A percentile compares a stretch with the other conserved stretches of the same genome.
Evolutionary conservation across 495 filamentous ascomycete genomes (phyloP).

Genomic region (Echria macrotheca): DNA sequence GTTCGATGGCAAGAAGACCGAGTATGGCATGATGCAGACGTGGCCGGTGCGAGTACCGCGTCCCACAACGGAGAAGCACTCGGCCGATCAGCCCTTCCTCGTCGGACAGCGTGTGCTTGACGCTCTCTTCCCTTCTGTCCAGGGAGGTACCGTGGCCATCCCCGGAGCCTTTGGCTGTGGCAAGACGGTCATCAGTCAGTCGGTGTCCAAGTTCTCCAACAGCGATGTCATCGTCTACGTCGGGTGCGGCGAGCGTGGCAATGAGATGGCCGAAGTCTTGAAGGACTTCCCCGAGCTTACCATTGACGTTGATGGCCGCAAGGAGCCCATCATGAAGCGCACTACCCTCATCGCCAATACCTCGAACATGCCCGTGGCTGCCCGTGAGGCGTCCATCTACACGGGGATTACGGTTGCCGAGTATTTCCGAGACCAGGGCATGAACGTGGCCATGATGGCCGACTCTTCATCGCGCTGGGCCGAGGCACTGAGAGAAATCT

Average conservation of each 20-base stretch:
- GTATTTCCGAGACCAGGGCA: slow-evolving; percentile 98
- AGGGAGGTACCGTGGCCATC: slow-evolving; percentile 96
- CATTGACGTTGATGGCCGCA: slow-evolving; percentile 83
- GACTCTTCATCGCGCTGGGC: slow-evolving; percentile 98
- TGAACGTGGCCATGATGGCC: slow-evolving; percentile 99
- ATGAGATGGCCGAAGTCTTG: slow-evolving; percentile 99
- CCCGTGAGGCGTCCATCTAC: slow-evolving; percentile 98
- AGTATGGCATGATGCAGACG: slow-evolving; percentile 94
- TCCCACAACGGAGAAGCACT: slow-evolving; percentile 82
- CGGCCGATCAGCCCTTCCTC: slow-evolving; percentile 82
- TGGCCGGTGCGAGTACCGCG: slow-evolving; percentile 98
- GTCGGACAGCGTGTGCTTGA: slow-evolving; percentile 96
- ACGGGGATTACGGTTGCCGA: slow-evolving; percentile 97
- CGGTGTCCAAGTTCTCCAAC: slow-evolving; percentile 99
- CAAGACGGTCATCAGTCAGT: slow-evolving; percentile 98
- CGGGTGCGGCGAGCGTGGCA: slow-evolving; percentile 95
- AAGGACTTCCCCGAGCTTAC: slow-evolving; percentile 98
- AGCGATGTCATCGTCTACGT: slow-evolving; percentile 99
- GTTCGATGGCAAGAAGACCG: slow-evolving; percentile 91
- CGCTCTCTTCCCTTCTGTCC: slow-evolving; percentile 94
- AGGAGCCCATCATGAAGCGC: slow-evolving; percentile 99
- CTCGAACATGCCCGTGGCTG: slow-evolving; percentile 99
- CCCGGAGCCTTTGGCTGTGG: slow-evolving; percentile 98
- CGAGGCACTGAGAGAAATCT: slow-evolving; percentile 97
- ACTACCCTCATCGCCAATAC: slow-evolving; percentile 98